Evolutionary conservation across 495 filamentous ascomycete genomes (phyloP).

Genomic region (Trichocladium uniseriatum): DNA sequence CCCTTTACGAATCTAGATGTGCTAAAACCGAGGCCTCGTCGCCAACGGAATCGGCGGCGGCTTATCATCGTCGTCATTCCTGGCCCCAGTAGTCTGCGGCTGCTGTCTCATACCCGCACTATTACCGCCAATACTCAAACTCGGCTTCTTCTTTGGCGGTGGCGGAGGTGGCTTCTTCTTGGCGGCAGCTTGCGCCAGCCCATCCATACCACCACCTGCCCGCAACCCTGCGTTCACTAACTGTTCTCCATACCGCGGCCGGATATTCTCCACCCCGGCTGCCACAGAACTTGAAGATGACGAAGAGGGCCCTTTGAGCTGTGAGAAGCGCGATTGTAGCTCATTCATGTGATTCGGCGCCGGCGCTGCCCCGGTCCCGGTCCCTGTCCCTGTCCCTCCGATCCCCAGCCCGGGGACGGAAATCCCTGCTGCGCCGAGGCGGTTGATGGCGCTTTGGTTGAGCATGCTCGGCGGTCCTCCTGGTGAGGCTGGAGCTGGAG

Average conservation of each 20-base stretch:
- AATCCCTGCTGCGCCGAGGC: conserved; percentile 68
- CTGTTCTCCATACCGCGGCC: too few species aligned
- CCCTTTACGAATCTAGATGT: too few species aligned
- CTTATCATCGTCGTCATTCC: conserved; percentile 10
- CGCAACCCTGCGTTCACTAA: too few species aligned
- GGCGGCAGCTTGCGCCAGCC: conserved; percentile 24
- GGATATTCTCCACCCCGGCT: too few species aligned
- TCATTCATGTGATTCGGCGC: conserved; percentile 38
- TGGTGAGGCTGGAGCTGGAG: neutral
- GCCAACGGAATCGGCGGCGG: conserved; percentile 44
- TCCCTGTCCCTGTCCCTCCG: conserved; percentile 22
- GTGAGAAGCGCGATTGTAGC: conserved; percentile 59
- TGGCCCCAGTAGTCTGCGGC: neutral
- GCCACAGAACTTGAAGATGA: too few species aligned
- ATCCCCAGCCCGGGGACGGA: conserved; percentile 78
- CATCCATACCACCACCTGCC: conserved; percentile 26
- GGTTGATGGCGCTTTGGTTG: conserved; percentile 58
- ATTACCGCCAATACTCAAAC: neutral
- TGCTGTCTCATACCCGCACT: neutral
- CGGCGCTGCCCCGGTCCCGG: too few species aligned
- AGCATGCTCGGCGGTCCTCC: conserved; percentile 28
- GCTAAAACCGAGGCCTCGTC: conserved; percentile 34
- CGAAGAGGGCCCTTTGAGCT: conserved; percentile 30
- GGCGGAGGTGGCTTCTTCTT: conserved; percentile 58
- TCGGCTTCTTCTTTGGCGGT: conserved; percentile 40